These are phyloP conservation scores for Wickerhamiella bombiphila DNA, from an alignment of 805 yeast genomes.

Conservation along the genomic window DNA sequence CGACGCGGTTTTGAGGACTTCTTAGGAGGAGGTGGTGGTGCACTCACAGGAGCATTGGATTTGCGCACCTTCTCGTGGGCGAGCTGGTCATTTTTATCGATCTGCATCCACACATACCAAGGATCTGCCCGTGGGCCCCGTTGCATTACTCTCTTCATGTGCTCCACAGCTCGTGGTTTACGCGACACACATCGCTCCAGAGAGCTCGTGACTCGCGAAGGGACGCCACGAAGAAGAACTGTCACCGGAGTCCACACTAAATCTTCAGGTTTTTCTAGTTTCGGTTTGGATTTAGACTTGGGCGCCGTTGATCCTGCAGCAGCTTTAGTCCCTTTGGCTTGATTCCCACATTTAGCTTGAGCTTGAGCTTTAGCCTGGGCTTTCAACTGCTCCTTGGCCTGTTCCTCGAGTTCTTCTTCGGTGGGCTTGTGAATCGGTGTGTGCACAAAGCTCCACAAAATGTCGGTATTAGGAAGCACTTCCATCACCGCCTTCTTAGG, in stretches of 20 bases:
- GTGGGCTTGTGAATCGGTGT: conserved; percentile 9
- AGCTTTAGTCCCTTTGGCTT: no score
- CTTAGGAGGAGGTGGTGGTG: conserved; percentile 10
- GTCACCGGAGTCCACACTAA: conserved; percentile 45
- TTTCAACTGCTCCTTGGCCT: background rate
- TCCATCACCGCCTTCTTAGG: conserved; percentile 73
- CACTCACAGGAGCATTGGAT: conserved; percentile 10
- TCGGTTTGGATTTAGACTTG: no score
- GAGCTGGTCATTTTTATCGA: conserved; percentile 26
- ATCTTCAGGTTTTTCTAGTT: conserved; percentile 10
- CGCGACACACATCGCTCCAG: conserved; percentile 51
- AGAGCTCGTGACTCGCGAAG: conserved; percentile 48
- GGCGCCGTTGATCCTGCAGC: no score
- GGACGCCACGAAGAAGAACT: conserved; percentile 48
- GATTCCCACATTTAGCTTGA: no score
- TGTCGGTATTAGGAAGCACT: conserved; percentile 22
- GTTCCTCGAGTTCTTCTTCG: background rate
- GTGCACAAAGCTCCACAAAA: conserved; percentile 27
- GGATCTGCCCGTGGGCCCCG: conserved; percentile 47
- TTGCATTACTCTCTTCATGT: conserved; percentile 47
- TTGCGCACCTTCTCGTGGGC: conserved; percentile 18
- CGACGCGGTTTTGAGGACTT: conserved; percentile 12
- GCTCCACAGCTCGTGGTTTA: conserved; percentile 36
- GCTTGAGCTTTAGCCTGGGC: no score
- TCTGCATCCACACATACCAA: conserved; percentile 67